Percentiles rank a stretch among this genome's conserved stretches.
Conservation (phyloP, 164 flowering plant genomes). For the Vitis riparia region DNA sequence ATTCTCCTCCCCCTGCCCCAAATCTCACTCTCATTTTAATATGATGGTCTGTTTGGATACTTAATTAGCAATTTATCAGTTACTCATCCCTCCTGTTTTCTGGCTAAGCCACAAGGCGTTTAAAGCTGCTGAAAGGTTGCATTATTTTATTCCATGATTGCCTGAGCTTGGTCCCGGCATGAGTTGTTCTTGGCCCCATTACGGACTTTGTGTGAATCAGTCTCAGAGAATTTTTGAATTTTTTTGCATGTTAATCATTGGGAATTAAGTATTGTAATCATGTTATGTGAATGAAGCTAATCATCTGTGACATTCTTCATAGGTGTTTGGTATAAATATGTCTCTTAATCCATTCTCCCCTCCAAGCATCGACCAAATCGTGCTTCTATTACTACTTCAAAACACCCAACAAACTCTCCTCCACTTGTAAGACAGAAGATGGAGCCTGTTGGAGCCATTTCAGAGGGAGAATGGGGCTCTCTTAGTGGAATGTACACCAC, state of each 20-base stretch:
- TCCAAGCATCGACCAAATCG: conserved; percentile 8
- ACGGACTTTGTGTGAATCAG: background rate
- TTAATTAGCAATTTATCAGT: no score
- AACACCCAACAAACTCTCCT: no score
- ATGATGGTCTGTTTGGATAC: no score
- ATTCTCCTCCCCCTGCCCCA: background rate
- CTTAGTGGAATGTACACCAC: conserved; percentile 37
- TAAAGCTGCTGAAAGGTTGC: background rate
- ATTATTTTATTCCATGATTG: conserved; percentile 2
- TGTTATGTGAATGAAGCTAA: background rate
- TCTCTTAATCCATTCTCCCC: background rate
- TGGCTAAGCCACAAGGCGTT: background rate
- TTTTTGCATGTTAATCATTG: background rate
- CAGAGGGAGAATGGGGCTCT: conserved; percentile 44
- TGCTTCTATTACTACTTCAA: background rate
- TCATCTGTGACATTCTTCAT: background rate
- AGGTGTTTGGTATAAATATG: conserved; percentile 10
- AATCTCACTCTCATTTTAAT: no score
- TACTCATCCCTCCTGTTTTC: no score
- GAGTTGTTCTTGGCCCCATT: conserved; percentile 1
- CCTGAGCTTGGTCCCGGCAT: conserved; percentile 1
- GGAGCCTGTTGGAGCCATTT: conserved; percentile 36
- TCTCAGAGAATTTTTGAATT: background rate
- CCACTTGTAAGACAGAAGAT: conserved; percentile 11
- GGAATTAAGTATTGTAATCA: background rate